Evolutionary conservation across 768 basidiomycete species (phyloP), one percentile per base, ranked within the genome.

Genomic region (Termitomyces titanicus): DNA sequence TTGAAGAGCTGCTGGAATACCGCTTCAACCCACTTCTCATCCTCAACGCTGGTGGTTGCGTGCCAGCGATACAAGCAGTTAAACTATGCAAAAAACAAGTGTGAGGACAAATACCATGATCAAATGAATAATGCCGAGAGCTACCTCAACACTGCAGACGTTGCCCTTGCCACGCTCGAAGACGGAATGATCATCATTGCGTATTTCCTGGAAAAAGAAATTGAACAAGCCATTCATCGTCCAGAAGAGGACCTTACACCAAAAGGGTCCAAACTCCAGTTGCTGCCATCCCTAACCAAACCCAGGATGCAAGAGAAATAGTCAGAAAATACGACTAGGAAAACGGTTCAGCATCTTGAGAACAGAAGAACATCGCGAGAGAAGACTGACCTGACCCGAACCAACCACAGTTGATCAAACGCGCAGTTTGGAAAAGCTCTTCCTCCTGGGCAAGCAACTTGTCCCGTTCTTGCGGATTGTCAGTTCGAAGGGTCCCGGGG

Each of bases 41-140:
- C 91, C 51, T 79, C 76, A 15, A 64, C 61, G 42, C 87, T 90
- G 0, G 87, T 89, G 0, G 91, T 92, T 1, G 92, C 86, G 44
- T 94, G 92, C 92, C 92, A 77, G 18, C 88, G 81, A 68, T 93
- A 93, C 53, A 93, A 71, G 62, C 87, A 88, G 62, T 93, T 93
- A 74, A 93, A 93, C 86, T 89, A 37, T 10, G 45, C 27, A 5
- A 43, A 48, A 15, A 49, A 61, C 31, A 25, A 11, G 13, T 25
- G 1, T 45, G n/a, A 46, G 12, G n/a, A 18, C 2, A 6, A 18
- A 17, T 12, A 8, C 33, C 34, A 8, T 9, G 7, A 27, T 18
- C 6, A 9, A 3, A 12, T 3, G 11, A 13, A 25, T n/a, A n/a
- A 5, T 5, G 35, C 3, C 12, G n/a, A 43, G 17, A 64, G 71